Evolutionary conservation across 257 asterid species (phyloP).

Genomic region (Solanum virginianum): DNA sequence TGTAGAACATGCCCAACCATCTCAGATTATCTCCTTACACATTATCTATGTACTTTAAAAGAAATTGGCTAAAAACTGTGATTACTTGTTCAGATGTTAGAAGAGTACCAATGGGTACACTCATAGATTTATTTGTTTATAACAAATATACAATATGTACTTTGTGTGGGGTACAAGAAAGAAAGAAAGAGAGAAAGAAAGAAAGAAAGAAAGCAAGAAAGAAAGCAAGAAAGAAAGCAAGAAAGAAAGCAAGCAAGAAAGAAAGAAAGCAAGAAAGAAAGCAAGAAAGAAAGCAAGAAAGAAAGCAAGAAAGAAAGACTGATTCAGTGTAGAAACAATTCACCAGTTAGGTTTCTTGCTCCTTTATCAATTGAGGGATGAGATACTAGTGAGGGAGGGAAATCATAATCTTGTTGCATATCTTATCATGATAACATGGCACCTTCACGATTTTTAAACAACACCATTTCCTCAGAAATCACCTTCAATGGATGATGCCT

Average conservation of each 20-base stretch:
- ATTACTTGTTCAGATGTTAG: background rate
- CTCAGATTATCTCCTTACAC: background rate
- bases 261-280: background rate
- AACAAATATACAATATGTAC: background rate
- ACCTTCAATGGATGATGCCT: background rate
- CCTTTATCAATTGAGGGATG: background rate
- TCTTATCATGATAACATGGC: background rate
- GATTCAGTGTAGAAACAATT: background rate
- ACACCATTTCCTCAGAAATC: background rate
- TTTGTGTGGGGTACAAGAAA: background rate
- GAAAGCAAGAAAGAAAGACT: background rate
- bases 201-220: background rate
- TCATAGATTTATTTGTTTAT: background rate
- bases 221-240: background rate
- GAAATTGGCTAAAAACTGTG: background rate
- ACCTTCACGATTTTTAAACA: background rate
- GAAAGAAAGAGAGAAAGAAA: background rate
- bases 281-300: background rate
- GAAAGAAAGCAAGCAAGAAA: background rate
- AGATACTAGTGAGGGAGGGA: background rate
- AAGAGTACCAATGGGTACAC: background rate
- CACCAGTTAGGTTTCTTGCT: background rate
- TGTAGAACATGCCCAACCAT: background rate
- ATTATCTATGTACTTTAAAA: background rate
- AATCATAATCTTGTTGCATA: background rate